Conservation (phyloP, 441 rosid species). For the Bruguiera hainesii region DNA sequence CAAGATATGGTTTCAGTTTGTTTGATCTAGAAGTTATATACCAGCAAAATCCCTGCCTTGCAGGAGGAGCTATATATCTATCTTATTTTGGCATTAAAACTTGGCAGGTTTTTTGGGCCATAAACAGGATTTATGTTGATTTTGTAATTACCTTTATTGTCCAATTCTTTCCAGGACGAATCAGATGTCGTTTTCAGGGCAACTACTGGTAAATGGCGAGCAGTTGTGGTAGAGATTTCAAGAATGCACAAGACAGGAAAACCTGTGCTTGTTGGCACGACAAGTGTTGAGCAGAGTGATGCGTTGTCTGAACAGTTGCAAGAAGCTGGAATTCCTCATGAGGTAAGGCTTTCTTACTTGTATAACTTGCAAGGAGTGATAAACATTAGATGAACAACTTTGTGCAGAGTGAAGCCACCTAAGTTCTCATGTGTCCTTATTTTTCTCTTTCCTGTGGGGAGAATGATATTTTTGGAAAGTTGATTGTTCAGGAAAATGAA, state of each 20-base stretch:
- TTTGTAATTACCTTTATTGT: conserved; percentile 18
- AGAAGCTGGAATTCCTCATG: conserved; percentile 87
- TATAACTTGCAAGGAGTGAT: neutral
- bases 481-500: neutral
- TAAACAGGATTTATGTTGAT: conserved; percentile 10
- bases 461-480: neutral
- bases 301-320: conserved; percentile 72
- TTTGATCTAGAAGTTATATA: neutral
- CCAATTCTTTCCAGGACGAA: conserved; percentile 68
- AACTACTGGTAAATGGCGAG: conserved; percentile 85
- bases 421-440: neutral
- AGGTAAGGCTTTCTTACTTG: conserved; percentile 47
- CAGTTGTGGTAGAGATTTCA: conserved; percentile 92
- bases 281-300: conserved; percentile 98
- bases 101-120: conserved; percentile 5
- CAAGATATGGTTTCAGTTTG: neutral
- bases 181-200: conserved; percentile 98
- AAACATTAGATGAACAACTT: neutral
- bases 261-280: conserved; percentile 96
- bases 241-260: conserved; percentile 93
- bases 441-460: neutral
- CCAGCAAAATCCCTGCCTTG: neutral
- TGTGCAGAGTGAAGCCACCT: neutral
- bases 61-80: neutral
- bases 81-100: conserved; percentile 15